phyloP scores from a whole-genome alignment of 192 early-diverging fungal species.

The Coemansia biformis region DNA sequence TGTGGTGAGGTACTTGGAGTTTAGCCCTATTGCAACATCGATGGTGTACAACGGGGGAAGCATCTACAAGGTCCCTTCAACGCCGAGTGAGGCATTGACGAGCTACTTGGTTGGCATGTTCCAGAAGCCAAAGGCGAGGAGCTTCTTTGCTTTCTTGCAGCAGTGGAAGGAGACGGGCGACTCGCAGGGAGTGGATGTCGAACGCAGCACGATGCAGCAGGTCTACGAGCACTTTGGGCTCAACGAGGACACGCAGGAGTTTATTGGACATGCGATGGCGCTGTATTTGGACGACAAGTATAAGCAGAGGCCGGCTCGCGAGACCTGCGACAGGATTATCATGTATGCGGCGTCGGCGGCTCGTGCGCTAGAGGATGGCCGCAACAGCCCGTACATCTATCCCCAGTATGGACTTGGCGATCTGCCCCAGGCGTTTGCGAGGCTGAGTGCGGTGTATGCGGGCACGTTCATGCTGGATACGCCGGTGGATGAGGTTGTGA shows the following conservation, averaged over 20 bases:
- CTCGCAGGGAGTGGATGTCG: slow-evolving; percentile 79
- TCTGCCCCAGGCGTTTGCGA: slow-evolving; percentile 95
- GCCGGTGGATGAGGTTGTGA: slow-evolving; percentile 84
- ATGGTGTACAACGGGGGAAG: slow-evolving; percentile 86
- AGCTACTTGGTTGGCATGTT: slow-evolving; percentile 87
- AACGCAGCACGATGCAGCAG: slow-evolving; percentile 67
- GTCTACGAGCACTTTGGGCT: slow-evolving; percentile 91
- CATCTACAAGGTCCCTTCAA: slow-evolving; percentile 94
- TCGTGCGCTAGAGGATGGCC: slow-evolving; percentile 59
- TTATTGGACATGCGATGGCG: slow-evolving; percentile 96
- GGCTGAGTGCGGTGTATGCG: slow-evolving; percentile 95
- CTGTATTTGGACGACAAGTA: slow-evolving; percentile 89
- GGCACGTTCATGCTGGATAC: slow-evolving; percentile 99
- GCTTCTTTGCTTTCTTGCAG: slow-evolving; percentile 95
- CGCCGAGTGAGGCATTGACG: slow-evolving; percentile 76
- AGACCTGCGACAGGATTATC: slow-evolving; percentile 85
- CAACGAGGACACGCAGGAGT: slow-evolving; percentile 92
- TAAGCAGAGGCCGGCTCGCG: slow-evolving; percentile 64
- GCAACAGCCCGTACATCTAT: slow-evolving; percentile 97
- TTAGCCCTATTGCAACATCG: slow-evolving; percentile 91
- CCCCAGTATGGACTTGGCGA: slow-evolving; percentile 97
- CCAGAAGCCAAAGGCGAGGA: slow-evolving; percentile 88
- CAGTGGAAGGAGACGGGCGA: slow-evolving; percentile 78
- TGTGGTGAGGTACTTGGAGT: slow-evolving; percentile 96
- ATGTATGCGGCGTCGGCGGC: slow-evolving; percentile 90